A percentile compares a stretch with the other conserved stretches of the same genome.
Evolutionary conservation across 2,329 filamentous ascomycete genomes (phyloP).

Genomic region (Sporothrix sp.): DNA sequence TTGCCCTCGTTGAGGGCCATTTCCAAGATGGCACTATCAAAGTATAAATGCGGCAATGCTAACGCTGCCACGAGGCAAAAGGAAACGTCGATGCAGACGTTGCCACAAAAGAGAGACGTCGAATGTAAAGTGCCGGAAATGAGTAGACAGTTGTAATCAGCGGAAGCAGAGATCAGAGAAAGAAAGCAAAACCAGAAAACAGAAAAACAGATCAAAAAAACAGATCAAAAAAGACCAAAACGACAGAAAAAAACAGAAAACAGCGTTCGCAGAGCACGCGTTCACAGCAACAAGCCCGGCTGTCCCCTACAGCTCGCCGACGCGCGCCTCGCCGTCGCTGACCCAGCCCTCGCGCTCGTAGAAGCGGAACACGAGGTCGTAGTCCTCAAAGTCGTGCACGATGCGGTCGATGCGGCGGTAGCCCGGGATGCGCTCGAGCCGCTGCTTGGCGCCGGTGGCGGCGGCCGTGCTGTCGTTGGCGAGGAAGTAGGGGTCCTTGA

Average conservation of each 20-base stretch:
- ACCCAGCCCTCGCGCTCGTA: conserved; percentile 82
- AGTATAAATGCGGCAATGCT: too few species aligned
- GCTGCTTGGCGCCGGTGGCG: conserved; percentile 26
- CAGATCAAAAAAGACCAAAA: background rate
- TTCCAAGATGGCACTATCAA: background rate
- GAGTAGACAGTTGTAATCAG: background rate
- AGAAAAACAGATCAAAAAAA: background rate
- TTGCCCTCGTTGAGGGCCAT: too few species aligned
- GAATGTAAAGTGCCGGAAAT: background rate
- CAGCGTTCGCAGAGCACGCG: too few species aligned
- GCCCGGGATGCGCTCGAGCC: conserved; percentile 71
- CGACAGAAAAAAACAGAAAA: background rate
- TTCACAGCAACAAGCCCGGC: background rate
- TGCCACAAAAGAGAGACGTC: background rate
- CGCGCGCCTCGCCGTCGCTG: conserved; percentile 41
- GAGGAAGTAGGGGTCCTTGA: conserved; percentile 21
- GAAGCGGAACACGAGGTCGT: conserved; percentile 92
- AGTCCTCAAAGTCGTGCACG: conserved; percentile 94
- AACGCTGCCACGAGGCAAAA: too few species aligned
- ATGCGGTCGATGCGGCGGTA: conserved; percentile 90
- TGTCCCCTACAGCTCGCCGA: conserved; percentile 35
- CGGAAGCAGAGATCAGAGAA: background rate
- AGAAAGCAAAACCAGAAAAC: background rate
- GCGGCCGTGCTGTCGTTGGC: conserved; percentile 10
- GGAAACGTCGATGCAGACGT: background rate